Conservation (phyloP, 1,284 basidiomycete species). For the Puccinia polysora region DNA sequence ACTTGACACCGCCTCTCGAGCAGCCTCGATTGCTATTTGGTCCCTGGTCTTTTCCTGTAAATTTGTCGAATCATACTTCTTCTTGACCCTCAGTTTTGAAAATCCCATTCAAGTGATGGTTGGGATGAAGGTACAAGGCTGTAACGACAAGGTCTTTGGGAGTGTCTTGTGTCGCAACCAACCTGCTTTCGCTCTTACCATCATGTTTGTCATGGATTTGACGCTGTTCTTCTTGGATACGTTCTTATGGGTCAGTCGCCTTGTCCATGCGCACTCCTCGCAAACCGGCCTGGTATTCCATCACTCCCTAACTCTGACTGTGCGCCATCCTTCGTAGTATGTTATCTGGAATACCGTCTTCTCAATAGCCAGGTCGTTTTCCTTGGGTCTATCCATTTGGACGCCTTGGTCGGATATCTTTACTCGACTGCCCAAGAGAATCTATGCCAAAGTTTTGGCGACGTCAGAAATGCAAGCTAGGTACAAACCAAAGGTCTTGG, state of each 20-base stretch:
- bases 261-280: neutral
- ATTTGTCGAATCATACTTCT: constrained; percentile 90
- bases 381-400: constrained; percentile 87
- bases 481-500: constrained; percentile 95
- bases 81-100: constrained; percentile 85
- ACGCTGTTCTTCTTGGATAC: constrained; percentile 94
- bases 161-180: constrained; percentile 76
- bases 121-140: constrained; percentile 83
- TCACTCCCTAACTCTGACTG: neutral
- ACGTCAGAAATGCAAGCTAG: constrained; percentile 89
- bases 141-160: constrained; percentile 77
- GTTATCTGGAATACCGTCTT: constrained; percentile 92
- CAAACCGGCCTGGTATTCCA: neutral
- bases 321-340: too few species aligned
- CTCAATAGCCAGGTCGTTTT: constrained; percentile 82
- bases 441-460: constrained; percentile 86
- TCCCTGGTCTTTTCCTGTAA: constrained; percentile 87
- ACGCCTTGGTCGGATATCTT: constrained; percentile 91
- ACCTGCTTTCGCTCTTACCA: constrained; percentile 80
- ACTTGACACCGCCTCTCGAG: constrained; percentile 62
- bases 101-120: constrained; percentile 85
- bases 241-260: constrained; percentile 67
- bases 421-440: constrained; percentile 83
- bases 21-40: constrained; percentile 76
- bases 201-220: constrained; percentile 96